Percentiles rank a stretch among this genome's conserved stretches.
phyloP scores from a whole-genome alignment of 2,329 filamentous ascomycete species.

The Tolypocladium cylindrosporum region DNA sequence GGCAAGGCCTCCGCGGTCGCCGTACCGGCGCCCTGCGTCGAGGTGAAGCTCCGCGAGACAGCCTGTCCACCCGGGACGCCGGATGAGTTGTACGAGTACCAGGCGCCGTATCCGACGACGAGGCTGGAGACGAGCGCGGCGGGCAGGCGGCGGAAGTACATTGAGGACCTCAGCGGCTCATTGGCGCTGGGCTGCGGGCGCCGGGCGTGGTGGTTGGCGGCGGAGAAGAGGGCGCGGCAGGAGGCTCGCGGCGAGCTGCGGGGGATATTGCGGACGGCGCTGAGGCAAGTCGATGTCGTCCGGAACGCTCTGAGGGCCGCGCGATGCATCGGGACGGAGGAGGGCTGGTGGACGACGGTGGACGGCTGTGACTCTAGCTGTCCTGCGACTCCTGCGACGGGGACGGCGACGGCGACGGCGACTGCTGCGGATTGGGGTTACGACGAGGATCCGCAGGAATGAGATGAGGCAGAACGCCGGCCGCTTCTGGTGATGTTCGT shows the following conservation, averaged over 20 bases:
- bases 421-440: background rate
- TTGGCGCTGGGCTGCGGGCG: slow-evolving; percentile 30
- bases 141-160: slow-evolving; percentile 63
- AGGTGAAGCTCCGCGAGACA: slow-evolving; percentile 32
- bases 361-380: background rate
- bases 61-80: slow-evolving; percentile 20
- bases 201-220: slow-evolving; percentile 9
- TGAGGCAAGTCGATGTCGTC: slow-evolving; percentile 56
- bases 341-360: background rate
- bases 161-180: slow-evolving; percentile 54
- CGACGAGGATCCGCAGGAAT: background rate
- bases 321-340: slow-evolving; percentile 56
- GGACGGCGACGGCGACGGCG: background rate
- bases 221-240: slow-evolving; percentile 29
- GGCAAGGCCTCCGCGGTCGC: slow-evolving; percentile 27
- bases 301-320: slow-evolving; percentile 58
- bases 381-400: background rate
- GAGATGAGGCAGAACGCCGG: background rate
- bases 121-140: slow-evolving; percentile 59
- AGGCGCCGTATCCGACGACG: slow-evolving; percentile 62
- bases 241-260: slow-evolving; percentile 23
- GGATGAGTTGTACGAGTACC: slow-evolving; percentile 55
- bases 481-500: background rate
- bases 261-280: slow-evolving; percentile 47
- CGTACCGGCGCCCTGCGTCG: slow-evolving; percentile 17